Evolutionary conservation across 2,329 filamentous ascomycete species (phyloP).

Genomic region (Colletotrichum kahawae): DNA sequence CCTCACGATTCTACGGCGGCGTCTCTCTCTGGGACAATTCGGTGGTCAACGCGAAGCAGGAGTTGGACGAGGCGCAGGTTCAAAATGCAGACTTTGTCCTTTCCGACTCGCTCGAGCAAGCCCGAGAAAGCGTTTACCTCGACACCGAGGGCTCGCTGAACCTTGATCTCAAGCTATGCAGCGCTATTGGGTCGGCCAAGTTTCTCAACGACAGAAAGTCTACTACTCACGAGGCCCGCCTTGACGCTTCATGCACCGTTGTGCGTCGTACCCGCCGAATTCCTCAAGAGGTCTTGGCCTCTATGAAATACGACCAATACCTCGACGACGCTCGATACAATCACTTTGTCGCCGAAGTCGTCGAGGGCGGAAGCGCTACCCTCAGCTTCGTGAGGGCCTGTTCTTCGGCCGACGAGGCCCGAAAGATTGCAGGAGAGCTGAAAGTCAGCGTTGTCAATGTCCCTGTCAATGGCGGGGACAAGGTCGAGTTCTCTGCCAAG

Average conservation of each 20-base stretch:
- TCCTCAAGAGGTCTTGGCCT: not conserved
- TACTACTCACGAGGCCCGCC: not conserved
- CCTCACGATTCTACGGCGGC: not conserved
- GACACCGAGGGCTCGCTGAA: not conserved
- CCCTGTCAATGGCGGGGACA: not conserved
- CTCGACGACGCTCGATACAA: not conserved
- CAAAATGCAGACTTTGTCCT: not conserved
- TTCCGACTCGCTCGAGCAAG: not conserved
- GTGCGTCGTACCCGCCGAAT: not conserved
- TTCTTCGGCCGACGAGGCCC: not conserved
- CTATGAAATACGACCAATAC: not conserved
- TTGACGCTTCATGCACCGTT: not conserved
- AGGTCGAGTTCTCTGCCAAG: not conserved
- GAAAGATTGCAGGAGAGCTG: not conserved
- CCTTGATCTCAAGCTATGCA: not conserved
- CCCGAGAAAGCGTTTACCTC: not conserved
- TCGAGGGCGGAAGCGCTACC: not conserved
- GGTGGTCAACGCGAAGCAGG: not conserved
- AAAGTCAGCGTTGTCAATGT: not conserved
- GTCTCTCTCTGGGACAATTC: not conserved
- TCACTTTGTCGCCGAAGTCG: not conserved
- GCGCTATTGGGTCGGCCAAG: not conserved
- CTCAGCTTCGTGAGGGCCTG: not conserved
- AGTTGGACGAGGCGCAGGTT: not conserved
- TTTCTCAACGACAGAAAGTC: not conserved